Evolutionary conservation across 2,329 filamentous ascomycete species (phyloP), one percentile per base, ranked within the genome.

Genomic region (Nothopassalora personata): DNA sequence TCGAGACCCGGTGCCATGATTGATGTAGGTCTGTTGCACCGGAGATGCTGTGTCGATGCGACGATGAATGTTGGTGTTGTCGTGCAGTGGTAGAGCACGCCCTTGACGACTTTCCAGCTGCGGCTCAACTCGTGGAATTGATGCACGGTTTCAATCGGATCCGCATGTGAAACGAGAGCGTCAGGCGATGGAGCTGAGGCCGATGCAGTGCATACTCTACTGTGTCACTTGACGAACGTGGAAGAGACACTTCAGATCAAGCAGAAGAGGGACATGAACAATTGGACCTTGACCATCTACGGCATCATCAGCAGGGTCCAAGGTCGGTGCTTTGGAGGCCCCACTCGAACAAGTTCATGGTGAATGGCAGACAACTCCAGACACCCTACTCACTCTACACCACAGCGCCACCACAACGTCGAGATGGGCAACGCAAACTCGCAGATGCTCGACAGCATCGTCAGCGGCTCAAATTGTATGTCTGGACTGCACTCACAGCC

Each of bases 391-490:
- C 31, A 6, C 34, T 8, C 27, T 10, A 64, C 57, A 60, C 52
- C 51, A 63, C 28, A 36, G 56, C 53, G 53, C 58, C 57, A 60
- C 30, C 49, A 43, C 61, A 61, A 49, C 66, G 71, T 63, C 73
- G 73, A 64, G 13, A 81, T 81, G 79, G 79, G 79, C 48, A 80
- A 81, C 66, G 80, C 82, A 62, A 83, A 82, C 66, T 81, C 81
- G 15, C 81, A 84, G 68, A 87, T 97, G 74, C 83, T 97, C 76
- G 93, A 97, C 78, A 94, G 89, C 78, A 97, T 99, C 71, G 92
- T 97, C 74, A 90, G 95, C 72, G 91, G 89, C 70, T 94, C 92
- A 69, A 99, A 99, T 81, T 99, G 93, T 97, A 80, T 66, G 85
- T 76, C 49, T 15, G 57, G 49, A 45, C 28, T 7, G n/a, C 18